Conservation (phyloP, 768 basidiomycete genomes). For the Naganishia kalamii region DNA sequence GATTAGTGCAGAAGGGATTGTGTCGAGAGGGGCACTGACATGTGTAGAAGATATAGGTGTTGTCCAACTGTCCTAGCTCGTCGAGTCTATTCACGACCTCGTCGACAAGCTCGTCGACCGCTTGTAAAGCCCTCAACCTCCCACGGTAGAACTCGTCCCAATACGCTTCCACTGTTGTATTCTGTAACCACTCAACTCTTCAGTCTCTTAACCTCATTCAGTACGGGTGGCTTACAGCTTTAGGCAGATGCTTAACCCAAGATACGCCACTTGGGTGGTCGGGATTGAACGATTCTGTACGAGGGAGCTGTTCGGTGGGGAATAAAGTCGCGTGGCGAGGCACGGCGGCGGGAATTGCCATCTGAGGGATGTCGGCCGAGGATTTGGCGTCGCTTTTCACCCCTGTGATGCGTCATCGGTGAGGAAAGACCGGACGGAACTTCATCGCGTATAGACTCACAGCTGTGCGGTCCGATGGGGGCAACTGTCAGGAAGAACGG, state of each 20-base stretch:
- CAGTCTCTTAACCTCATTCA: background rate
- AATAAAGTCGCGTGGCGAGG: conserved; percentile 27
- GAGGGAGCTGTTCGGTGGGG: conserved; percentile 9
- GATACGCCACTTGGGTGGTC: conserved; percentile 22
- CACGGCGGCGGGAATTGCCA: conserved; percentile 13
- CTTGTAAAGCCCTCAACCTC: conserved; percentile 24
- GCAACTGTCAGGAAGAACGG: conserved; percentile 32
- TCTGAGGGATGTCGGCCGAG: background rate
- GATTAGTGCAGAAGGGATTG: background rate
- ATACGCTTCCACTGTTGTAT: conserved; percentile 17
- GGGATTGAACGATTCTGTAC: conserved; percentile 15
- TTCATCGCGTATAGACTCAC: no score
- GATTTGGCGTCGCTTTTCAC: background rate
- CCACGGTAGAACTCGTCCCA: conserved; percentile 28
- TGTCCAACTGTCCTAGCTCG: conserved; percentile 23
- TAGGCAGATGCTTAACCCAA: conserved; percentile 24
- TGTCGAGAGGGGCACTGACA: conserved; percentile 3
- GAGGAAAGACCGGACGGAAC: no score
- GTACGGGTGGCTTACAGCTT: background rate
- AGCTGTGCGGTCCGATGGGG: conserved; percentile 15
- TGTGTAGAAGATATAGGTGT: conserved; percentile 28
- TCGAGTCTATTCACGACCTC: conserved; percentile 25
- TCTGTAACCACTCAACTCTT: background rate
- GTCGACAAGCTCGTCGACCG: conserved; percentile 31
- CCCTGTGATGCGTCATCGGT: background rate